phyloP scores from a whole-genome alignment of 2,329 filamentous ascomycete genomes.

The Fusarium nelsonii region DNA sequence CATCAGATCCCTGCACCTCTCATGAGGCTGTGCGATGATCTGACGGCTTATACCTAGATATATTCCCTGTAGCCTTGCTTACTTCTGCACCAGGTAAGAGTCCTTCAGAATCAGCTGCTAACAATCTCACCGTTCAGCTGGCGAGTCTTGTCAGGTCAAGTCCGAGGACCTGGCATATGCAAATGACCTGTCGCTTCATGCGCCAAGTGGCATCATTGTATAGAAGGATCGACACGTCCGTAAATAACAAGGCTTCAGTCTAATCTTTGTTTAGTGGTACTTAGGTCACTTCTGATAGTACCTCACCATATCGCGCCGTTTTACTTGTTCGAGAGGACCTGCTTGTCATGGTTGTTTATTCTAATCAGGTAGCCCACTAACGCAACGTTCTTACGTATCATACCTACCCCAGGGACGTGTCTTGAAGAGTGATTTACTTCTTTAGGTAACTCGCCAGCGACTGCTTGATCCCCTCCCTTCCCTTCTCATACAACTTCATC shows the following conservation, averaged over 20 bases:
- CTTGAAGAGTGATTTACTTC: background rate
- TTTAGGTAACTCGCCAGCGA: conserved; percentile 30
- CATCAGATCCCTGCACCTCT: background rate
- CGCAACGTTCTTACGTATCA: too few relatives aligned
- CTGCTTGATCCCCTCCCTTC: conserved; percentile 14
- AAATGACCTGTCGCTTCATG: background rate
- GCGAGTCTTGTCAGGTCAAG: background rate
- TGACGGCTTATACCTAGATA: too few relatives aligned
- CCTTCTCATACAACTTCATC: conserved; percentile 34
- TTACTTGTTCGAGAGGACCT: too few relatives aligned
- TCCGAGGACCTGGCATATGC: background rate
- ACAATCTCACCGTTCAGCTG: background rate
- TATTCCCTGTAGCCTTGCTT: background rate
- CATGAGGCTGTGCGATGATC: too few relatives aligned
- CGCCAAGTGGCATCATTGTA: background rate
- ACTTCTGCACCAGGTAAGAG: too few relatives aligned
- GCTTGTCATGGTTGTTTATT: too few relatives aligned
- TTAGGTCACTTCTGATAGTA: too few relatives aligned
- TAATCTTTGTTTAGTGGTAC: background rate
- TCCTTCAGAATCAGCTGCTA: background rate
- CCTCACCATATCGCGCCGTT: too few relatives aligned
- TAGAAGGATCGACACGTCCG: background rate
- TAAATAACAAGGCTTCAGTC: background rate
- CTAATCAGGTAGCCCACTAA: too few relatives aligned
- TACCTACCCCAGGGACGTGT: too few relatives aligned